These are phyloP conservation scores for Thozetella sp. DNA, from an alignment of 495 filamentous ascomycete genomes.

Conservation along the genomic window DNA sequence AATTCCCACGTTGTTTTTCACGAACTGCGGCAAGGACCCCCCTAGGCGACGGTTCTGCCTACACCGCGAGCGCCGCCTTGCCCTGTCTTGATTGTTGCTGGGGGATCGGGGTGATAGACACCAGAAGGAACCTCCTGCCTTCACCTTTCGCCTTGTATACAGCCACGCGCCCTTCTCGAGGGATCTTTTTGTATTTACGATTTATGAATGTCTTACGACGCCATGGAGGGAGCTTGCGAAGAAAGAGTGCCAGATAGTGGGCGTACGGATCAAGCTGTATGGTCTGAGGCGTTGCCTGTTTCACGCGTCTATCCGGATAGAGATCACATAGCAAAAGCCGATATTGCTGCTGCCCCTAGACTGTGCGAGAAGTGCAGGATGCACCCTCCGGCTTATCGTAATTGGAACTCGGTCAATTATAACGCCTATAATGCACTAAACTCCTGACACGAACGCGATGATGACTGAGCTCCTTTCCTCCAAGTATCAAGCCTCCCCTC, in stretches of 20 bases:
- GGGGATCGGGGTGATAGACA: too few species aligned
- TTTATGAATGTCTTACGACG: not conserved
- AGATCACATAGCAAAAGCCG: not conserved
- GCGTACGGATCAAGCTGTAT: too few species aligned
- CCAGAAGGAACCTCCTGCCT: too few species aligned
- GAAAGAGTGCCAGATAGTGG: too few species aligned
- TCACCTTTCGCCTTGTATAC: not conserved
- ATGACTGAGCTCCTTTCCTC: constrained; percentile 1
- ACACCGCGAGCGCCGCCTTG: too few species aligned
- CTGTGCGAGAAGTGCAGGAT: constrained; percentile 6
- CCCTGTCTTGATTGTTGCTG: too few species aligned
- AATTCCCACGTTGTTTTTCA: too few species aligned
- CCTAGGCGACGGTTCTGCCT: too few species aligned
- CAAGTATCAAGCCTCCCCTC: not conserved
- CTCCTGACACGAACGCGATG: not conserved
- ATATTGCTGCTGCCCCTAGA: not conserved
- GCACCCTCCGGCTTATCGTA: not conserved
- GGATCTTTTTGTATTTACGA: not conserved
- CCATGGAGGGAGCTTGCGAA: not conserved
- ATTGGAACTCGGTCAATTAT: constrained; percentile 3
- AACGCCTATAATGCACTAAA: constrained; percentile 6
- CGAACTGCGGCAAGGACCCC: too few species aligned
- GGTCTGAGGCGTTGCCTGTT: not conserved
- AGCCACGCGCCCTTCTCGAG: not conserved
- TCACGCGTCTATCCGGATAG: not conserved